phyloP scores from a whole-genome alignment of 2,329 filamentous ascomycete genomes.

The Teratosphaeria pseudoeucalypti region DNA sequence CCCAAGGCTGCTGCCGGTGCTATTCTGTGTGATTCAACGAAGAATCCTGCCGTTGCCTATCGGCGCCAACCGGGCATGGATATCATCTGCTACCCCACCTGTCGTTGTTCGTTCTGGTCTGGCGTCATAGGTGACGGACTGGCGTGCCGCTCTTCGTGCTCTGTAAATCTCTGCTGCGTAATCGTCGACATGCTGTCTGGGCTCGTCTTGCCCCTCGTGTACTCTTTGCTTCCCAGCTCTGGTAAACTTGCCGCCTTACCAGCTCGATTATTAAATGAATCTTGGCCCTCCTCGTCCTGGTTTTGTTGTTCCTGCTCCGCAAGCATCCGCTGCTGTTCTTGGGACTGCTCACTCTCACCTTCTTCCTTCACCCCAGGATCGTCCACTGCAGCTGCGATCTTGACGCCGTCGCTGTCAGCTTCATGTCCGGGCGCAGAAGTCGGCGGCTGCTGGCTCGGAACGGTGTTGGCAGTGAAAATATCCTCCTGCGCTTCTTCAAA shows the following conservation, averaged over 20 bases:
- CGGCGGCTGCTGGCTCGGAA: constrained; percentile 18
- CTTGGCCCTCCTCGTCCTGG: not conserved
- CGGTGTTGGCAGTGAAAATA: constrained; percentile 29
- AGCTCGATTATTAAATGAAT: not conserved
- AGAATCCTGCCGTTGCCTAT: not conserved
- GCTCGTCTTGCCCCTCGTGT: not conserved
- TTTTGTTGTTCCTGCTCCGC: constrained; percentile 13
- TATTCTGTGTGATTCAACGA: not conserved
- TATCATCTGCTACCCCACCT: not conserved
- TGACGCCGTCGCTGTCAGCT: constrained; percentile 15
- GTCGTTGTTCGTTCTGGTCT: not conserved
- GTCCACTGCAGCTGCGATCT: constrained; percentile 23
- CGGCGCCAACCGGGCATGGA: not conserved
- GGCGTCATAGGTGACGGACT: not conserved
- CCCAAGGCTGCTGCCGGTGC: not conserved
- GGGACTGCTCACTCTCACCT: constrained; percentile 19
- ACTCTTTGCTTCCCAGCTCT: constrained; percentile 3
- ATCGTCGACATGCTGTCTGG: not conserved
- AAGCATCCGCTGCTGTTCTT: constrained; percentile 23
- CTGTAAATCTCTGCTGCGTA: not conserved
- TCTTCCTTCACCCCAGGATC: constrained; percentile 26
- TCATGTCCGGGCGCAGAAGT: constrained; percentile 6
- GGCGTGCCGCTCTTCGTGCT: not conserved
- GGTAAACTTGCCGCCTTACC: constrained; percentile 1
- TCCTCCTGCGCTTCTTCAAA: constrained; percentile 43